Conservation (phyloP, 2,329 filamentous ascomycete species). For the Lecanicillium sp. region DNA sequence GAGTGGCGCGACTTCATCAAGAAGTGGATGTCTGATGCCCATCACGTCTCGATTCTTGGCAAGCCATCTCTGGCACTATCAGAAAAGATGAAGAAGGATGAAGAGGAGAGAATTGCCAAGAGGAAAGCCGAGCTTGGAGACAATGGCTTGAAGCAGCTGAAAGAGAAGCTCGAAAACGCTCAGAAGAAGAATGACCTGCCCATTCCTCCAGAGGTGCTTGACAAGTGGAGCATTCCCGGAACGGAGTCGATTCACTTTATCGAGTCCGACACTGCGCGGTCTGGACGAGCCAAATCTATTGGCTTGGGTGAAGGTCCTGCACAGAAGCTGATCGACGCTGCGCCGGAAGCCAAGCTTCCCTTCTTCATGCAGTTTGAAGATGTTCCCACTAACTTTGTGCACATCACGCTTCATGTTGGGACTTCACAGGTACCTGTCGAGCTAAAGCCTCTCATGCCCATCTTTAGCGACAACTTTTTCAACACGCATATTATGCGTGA, state of each 20-base stretch:
- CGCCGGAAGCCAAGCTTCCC: conserved; percentile 53
- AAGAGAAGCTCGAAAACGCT: conserved; percentile 69
- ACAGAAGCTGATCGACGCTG: conserved; percentile 68
- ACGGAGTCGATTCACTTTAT: conserved; percentile 95
- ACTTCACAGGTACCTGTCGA: conserved; percentile 72
- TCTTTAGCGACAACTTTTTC: conserved; percentile 92
- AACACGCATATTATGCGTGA: conserved; percentile 76
- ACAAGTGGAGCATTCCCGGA: conserved; percentile 72
- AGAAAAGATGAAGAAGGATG: conserved; percentile 72
- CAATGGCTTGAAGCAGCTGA: conserved; percentile 71
- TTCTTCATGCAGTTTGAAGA: conserved; percentile 97
- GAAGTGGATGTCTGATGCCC: conserved; percentile 77
- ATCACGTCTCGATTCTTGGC: conserved; percentile 81
- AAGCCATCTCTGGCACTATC: conserved; percentile 76
- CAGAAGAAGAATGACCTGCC: conserved; percentile 83
- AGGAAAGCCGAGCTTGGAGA: conserved; percentile 73
- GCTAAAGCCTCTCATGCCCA: conserved; percentile 72
- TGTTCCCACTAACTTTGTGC: conserved; percentile 86
- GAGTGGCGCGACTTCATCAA: conserved; percentile 78
- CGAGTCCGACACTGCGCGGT: conserved; percentile 73
- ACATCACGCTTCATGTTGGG: conserved; percentile 72
- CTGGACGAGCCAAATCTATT: conserved; percentile 66
- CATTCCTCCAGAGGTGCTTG: conserved; percentile 75
- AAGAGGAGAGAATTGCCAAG: conserved; percentile 69
- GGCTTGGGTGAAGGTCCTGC: conserved; percentile 61